Evolutionary conservation across 108 stramenopile genomes (phyloP), one percentile per base, ranked within the genome.

Genomic region (Stephanodiscus triporus): DNA sequence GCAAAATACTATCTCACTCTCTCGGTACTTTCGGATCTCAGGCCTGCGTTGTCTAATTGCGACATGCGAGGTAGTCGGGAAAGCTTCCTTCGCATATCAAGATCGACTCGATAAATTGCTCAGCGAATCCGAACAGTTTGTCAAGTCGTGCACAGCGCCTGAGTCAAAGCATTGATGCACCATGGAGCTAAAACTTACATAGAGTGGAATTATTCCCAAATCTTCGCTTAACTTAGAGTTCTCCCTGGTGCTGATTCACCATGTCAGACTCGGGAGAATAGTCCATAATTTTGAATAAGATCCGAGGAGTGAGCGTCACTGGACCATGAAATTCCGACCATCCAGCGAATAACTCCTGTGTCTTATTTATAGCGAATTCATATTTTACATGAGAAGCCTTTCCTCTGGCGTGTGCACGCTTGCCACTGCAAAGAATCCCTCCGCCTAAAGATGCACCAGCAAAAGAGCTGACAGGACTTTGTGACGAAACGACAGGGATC

Each of bases 41-140:
- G 71, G 93, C 61, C 73, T 91, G 27, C 75, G 83, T 9, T 85
- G 84, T 66, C 56, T 93, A 30, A 75, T 87, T 3, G 80, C 86
- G 14, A 38, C 87, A 17, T 87, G 85, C 73, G 72, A 89, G 62
- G 83, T 75, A 26, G 47, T 87, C 19, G 75, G 82, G 0, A 66
- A 77, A 58, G 77, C 82, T 40, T 86, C 68, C 45, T 85, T 85
- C 32, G 34, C 73, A 10, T 87, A 88, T 75, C 73, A 91, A 63
- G 67, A 79, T 17, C 80, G 80, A 71, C 85, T 92, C 17, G 82
- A 72, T 43, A 82, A 71, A 60, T 68, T 88, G 36, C 68, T 81
- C n/a, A 66, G 23, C 7, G 17, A 42, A n/a, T 19, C 62, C 5
- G 40, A 38, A 38, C 23, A 23, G 6, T 36, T 17, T 63, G 13